These are phyloP conservation scores for Cercospora sojina DNA, from an alignment of 2,329 filamentous ascomycete genomes.

Conservation along the genomic window DNA sequence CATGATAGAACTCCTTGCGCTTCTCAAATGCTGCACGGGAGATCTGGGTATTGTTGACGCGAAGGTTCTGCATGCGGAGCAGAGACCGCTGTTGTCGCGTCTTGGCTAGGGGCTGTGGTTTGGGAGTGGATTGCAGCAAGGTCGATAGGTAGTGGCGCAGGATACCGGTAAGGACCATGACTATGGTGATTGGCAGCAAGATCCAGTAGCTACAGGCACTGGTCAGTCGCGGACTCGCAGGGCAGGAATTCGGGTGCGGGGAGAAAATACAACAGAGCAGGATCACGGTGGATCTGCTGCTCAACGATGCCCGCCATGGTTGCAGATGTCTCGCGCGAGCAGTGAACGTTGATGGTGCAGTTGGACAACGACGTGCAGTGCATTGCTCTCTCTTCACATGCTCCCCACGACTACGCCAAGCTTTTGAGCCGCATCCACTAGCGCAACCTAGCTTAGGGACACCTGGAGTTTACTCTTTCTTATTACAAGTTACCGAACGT, in stretches of 20 bases:
- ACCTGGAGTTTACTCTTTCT: slow-evolving; percentile 2
- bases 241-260: background rate
- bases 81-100: slow-evolving; percentile 84
- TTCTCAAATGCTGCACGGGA: slow-evolving; percentile 73
- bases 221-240: background rate
- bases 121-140: slow-evolving; percentile 82
- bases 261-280: slow-evolving; percentile 81
- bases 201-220: slow-evolving; percentile 87
- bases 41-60: slow-evolving; percentile 76
- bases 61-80: slow-evolving; percentile 78
- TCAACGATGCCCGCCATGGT: slow-evolving; percentile 79
- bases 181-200: slow-evolving; percentile 90
- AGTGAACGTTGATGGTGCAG: background rate
- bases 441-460: slow-evolving; percentile 1
- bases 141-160: slow-evolving; percentile 94
- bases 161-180: slow-evolving; percentile 96
- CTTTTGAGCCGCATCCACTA: slow-evolving; percentile 1
- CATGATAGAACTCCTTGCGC: slow-evolving; percentile 77
- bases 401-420: background rate
- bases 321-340: background rate
- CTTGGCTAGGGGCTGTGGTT: slow-evolving; percentile 71
- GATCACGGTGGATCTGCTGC: slow-evolving; percentile 97
- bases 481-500: background rate
- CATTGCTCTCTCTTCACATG: background rate
- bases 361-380: background rate